Evolutionary conservation across 805 yeast species (phyloP).

Genomic region (Candida awuae): DNA sequence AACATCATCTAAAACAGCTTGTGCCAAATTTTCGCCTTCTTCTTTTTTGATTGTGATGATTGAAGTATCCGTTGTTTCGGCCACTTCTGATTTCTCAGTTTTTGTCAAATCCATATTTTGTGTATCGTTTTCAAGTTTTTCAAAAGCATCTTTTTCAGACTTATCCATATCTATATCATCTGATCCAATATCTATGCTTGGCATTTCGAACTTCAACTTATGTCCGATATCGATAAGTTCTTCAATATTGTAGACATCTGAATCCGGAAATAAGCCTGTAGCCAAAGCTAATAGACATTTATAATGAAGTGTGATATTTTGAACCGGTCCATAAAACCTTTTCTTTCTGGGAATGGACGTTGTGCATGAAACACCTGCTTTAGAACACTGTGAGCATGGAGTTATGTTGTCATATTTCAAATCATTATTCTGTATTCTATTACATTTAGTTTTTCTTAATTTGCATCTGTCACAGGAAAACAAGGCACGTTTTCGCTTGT

Average conservation of each 20-base stretch:
- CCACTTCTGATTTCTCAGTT: neutral
- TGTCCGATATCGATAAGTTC: constrained; percentile 33
- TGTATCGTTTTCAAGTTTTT: constrained; percentile 1
- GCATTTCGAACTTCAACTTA: constrained; percentile 30
- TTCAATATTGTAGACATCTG: constrained; percentile 36
- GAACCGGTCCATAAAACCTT: constrained; percentile 34
- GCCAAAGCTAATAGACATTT: constrained; percentile 33
- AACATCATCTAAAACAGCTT: no score
- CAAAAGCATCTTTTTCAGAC: constrained; percentile 6
- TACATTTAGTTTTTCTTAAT: constrained; percentile 35
- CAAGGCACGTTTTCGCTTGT: constrained; percentile 34
- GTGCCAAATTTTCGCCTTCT: neutral
- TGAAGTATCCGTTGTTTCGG: neutral
- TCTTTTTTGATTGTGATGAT: neutral
- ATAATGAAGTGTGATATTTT: constrained; percentile 37
- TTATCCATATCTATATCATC: constrained; percentile 10
- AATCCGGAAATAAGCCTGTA: constrained; percentile 36
- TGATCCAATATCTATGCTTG: constrained; percentile 20
- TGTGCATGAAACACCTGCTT: constrained; percentile 32
- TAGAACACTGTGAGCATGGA: constrained; percentile 34
- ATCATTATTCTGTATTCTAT: constrained; percentile 28
- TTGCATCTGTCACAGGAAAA: constrained; percentile 42
- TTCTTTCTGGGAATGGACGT: constrained; percentile 37
- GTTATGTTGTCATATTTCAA: constrained; percentile 31
- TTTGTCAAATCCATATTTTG: neutral